Percentiles rank a stretch among this genome's conserved stretches.
Conservation (phyloP, 1,284 basidiomycete species). For the Clitocybe nebularis region DNA sequence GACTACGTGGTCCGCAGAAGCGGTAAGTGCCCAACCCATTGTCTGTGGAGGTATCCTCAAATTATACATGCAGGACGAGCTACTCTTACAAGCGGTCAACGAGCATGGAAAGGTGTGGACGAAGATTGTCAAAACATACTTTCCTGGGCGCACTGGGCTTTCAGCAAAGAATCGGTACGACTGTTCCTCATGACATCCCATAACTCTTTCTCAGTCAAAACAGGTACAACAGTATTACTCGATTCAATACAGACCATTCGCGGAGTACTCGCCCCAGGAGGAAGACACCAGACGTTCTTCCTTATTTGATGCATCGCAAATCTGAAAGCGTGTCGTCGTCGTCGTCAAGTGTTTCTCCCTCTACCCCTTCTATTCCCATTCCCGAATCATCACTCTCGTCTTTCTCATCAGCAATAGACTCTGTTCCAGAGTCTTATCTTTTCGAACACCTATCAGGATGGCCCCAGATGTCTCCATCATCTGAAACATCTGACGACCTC, state of each 20-base stretch:
- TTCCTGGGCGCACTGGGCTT: slow-evolving; percentile 52
- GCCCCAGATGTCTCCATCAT: slow-evolving; percentile 28
- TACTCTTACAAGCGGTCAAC: slow-evolving; percentile 47
- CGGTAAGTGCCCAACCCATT: slow-evolving; percentile 29
- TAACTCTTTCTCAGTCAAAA: slow-evolving; percentile 5
- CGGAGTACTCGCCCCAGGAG: slow-evolving; percentile 30
- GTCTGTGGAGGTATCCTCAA: slow-evolving; percentile 12
- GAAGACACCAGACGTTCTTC: slow-evolving; percentile 29
- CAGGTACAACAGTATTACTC: slow-evolving; percentile 44
- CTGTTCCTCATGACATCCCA: not conserved
- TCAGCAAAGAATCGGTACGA: slow-evolving; percentile 54
- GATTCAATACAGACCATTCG: slow-evolving; percentile 35
- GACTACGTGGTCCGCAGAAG: slow-evolving; percentile 51
- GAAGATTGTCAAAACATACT: slow-evolving; percentile 53
- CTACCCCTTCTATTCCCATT: slow-evolving; percentile 30
- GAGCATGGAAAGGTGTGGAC: slow-evolving; percentile 56
- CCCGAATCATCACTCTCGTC: slow-evolving; percentile 26
- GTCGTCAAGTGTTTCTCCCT: slow-evolving; percentile 33
- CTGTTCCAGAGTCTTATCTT: slow-evolving; percentile 25
- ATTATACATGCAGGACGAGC: slow-evolving; percentile 35
- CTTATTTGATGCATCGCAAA: slow-evolving; percentile 28
- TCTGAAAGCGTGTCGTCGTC: slow-evolving; percentile 34
- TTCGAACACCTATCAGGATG: slow-evolving; percentile 29
- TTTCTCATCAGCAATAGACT: slow-evolving; percentile 24
- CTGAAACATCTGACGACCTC: slow-evolving; percentile 24